Evolutionary conservation across 495 filamentous ascomycete species (phyloP).

Genomic region (Penicilliopsis zonata): DNA sequence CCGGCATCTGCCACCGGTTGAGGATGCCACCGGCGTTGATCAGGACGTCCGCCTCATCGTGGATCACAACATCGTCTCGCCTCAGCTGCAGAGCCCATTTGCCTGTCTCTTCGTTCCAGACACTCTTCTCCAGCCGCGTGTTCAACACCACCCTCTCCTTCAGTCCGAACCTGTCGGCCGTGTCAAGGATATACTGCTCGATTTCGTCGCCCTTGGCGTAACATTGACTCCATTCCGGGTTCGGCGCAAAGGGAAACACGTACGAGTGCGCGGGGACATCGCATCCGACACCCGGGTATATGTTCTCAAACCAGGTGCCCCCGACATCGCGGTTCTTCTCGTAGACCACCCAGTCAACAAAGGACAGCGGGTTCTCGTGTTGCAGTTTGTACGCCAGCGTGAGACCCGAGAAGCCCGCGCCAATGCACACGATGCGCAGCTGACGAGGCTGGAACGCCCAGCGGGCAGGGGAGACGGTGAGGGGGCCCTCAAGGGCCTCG

Average conservation of each 20-base stretch:
- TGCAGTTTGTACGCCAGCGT: slow-evolving; percentile 19
- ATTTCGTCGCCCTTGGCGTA: slow-evolving; percentile 49
- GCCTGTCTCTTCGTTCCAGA: slow-evolving; percentile 34
- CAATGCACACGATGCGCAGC: slow-evolving; percentile 20
- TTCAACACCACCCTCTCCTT: slow-evolving; percentile 32
- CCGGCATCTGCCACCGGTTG: slow-evolving; percentile 35
- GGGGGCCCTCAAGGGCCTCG: too few species aligned
- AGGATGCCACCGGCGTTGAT: slow-evolving; percentile 37
- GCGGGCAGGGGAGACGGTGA: too few species aligned
- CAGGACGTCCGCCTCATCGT: slow-evolving; percentile 25
- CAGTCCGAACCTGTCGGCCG: slow-evolving; percentile 42
- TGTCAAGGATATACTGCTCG: slow-evolving; percentile 39
- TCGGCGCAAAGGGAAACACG: slow-evolving; percentile 45
- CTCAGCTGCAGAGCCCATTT: slow-evolving; percentile 33
- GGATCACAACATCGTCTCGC: slow-evolving; percentile 7
- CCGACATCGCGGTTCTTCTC: slow-evolving; percentile 27
- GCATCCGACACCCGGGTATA: slow-evolving; percentile 22
- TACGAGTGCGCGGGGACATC: slow-evolving; percentile 23
- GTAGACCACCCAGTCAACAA: slow-evolving; percentile 18
- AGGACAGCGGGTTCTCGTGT: slow-evolving; percentile 9
- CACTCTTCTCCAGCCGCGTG: slow-evolving; percentile 25
- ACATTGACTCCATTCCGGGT: slow-evolving; percentile 45
- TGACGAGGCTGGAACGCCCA: neutral
- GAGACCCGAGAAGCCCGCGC: slow-evolving; percentile 27
- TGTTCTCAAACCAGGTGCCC: slow-evolving; percentile 30